phyloP scores from a whole-genome alignment of 768 basidiomycete genomes.

The Zangia roseola region DNA sequence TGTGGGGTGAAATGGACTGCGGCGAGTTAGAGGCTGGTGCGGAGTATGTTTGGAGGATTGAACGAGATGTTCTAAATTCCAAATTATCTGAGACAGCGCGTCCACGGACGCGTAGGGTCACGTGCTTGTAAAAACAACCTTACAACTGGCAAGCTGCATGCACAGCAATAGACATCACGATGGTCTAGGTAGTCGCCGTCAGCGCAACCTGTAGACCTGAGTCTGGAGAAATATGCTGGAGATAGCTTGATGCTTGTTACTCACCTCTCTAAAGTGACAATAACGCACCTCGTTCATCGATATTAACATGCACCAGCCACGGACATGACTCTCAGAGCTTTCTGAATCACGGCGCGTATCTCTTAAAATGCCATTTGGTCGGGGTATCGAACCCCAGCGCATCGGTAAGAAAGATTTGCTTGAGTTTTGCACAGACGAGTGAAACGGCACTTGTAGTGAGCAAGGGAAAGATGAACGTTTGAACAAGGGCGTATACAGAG shows the following conservation, averaged over 20 bases:
- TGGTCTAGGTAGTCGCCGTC: too few relatives aligned
- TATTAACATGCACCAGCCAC: too few relatives aligned
- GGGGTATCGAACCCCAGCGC: not conserved
- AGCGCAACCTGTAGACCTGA: too few relatives aligned
- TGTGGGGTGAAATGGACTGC: not conserved
- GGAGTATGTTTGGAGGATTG: not conserved
- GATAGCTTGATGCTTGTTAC: too few relatives aligned
- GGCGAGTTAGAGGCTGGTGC: not conserved
- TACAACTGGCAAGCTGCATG: too few relatives aligned
- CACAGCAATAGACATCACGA: too few relatives aligned
- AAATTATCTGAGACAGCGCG: not conserved
- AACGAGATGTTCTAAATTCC: not conserved
- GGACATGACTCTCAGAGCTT: not conserved
- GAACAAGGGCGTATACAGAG: slow-evolving; percentile 20
- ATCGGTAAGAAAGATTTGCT: not conserved
- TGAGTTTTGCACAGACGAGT: not conserved
- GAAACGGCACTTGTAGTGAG: not conserved
- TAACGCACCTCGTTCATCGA: too few relatives aligned
- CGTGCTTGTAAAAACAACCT: slow-evolving; percentile 21
- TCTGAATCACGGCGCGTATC: not conserved
- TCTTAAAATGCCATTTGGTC: not conserved
- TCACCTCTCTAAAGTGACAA: too few relatives aligned
- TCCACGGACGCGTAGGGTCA: slow-evolving; percentile 16
- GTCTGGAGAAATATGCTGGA: too few relatives aligned
- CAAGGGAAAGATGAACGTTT: not conserved